Percentiles rank a stretch among this genome's conserved stretches.
These are phyloP conservation scores for Leishmania aethiopica DNA, from an alignment of 208 protist species.

Conservation along the genomic window DNA sequence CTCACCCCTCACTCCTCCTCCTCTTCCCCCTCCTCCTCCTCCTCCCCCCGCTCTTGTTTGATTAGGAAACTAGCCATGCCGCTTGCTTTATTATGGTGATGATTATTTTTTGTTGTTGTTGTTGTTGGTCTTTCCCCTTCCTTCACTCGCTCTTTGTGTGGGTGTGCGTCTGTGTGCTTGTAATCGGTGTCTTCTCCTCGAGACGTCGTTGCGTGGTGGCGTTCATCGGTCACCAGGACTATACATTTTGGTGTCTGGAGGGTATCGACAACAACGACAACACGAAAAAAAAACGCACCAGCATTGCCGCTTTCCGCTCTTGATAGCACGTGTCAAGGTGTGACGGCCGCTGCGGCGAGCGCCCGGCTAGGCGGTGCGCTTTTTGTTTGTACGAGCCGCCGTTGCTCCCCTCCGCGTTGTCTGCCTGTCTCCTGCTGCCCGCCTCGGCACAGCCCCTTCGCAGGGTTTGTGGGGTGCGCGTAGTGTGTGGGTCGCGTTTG, in stretches of 20 bases:
- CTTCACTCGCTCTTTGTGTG: neutral
- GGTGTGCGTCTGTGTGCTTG: neutral
- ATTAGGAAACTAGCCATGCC: neutral
- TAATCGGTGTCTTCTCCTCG: neutral
- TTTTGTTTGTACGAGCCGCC: no score
- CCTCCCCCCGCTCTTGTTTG: neutral
- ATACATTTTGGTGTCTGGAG: neutral
- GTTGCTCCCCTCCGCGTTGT: no score
- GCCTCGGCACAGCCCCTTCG: no score
- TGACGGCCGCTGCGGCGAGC: neutral
- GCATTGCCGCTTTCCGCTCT: neutral
- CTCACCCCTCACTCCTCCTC: no score
- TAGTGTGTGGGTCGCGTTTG: no score
- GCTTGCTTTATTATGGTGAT: neutral
- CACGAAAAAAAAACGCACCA: neutral
- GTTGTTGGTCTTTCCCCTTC: neutral
- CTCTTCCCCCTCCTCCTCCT: no score
- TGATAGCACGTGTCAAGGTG: neutral
- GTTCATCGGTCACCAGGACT: neutral
- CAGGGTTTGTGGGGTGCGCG: no score
- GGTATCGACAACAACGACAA: neutral
- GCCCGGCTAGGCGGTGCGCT: no score
- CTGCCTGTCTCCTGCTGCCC: no score
- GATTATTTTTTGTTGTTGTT: neutral
- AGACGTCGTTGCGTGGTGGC: neutral